These are phyloP conservation scores for Naematelia aurantialba DNA, from an alignment of 768 basidiomycete species.

Conservation along the genomic window DNA sequence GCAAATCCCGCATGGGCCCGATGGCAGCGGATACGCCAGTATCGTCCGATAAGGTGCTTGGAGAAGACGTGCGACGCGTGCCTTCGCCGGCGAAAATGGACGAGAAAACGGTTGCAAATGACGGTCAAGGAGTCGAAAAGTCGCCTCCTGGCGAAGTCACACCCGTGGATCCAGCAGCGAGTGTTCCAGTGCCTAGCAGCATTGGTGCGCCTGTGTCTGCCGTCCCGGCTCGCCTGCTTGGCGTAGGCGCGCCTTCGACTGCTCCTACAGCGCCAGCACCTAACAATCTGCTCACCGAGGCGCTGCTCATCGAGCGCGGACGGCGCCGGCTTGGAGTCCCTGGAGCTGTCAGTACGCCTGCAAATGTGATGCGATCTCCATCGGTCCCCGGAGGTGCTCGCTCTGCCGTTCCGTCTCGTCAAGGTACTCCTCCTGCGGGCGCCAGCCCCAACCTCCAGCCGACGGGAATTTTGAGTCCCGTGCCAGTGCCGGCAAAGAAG, in stretches of 20 bases:
- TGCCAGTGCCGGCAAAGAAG: constrained; percentile 18
- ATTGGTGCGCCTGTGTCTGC: constrained; percentile 8
- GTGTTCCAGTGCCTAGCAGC: neutral
- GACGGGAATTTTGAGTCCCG: constrained; percentile 16
- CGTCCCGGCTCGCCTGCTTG: constrained; percentile 13
- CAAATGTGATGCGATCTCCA: constrained; percentile 1
- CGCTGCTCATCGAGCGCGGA: constrained; percentile 15
- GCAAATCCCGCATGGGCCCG: constrained; percentile 1
- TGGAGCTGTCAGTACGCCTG: neutral
- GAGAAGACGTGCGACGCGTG: neutral
- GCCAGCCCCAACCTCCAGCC: neutral
- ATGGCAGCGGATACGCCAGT: neutral
- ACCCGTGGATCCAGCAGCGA: neutral
- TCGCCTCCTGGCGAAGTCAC: neutral
- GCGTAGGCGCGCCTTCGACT: neutral
- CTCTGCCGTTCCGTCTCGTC: neutral
- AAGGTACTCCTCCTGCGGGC: neutral
- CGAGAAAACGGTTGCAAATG: neutral
- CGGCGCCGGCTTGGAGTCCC: constrained; percentile 9
- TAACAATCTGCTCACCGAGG: constrained; percentile 11
- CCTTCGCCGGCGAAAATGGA: neutral
- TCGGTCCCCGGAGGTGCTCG: neutral
- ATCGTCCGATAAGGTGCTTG: neutral
- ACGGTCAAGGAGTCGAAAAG: neutral
- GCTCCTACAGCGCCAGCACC: neutral